Evolutionary conservation across 1,139 yeast species (phyloP).

Genomic region (Debaryomycetaceae sp.): DNA sequence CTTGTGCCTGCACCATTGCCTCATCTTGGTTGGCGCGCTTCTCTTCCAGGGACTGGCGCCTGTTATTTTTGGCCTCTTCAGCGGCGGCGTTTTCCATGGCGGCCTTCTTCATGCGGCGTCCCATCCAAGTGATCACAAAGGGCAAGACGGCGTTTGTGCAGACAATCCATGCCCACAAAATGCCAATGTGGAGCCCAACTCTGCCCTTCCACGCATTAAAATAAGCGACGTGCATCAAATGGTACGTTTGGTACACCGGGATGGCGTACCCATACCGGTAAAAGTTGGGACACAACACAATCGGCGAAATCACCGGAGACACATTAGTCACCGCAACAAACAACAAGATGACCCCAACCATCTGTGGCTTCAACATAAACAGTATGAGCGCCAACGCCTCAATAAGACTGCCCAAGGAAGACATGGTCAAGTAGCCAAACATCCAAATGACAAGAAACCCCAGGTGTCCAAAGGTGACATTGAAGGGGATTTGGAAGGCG

Average conservation of each 20-base stretch:
- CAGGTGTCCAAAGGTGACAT: conserved; percentile 35
- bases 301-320: conserved; percentile 45
- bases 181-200: conserved; percentile 44
- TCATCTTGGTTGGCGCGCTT: neutral
- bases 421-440: conserved; percentile 39
- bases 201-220: conserved; percentile 43
- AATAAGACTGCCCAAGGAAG: conserved; percentile 49
- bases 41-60: conserved; percentile 1
- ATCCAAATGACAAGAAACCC: conserved; percentile 51
- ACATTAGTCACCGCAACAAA: conserved; percentile 41
- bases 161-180: conserved; percentile 45
- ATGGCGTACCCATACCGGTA: conserved; percentile 50
- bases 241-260: conserved; percentile 47
- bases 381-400: conserved; percentile 38
- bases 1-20: no score
- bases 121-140: conserved; percentile 31
- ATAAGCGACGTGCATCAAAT: conserved; percentile 41
- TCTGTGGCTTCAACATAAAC: conserved; percentile 35
- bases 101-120: conserved; percentile 15
- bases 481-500: conserved; percentile 38
- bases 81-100: conserved; percentile 11
- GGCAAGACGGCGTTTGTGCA: conserved; percentile 37
- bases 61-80: conserved; percentile 5
- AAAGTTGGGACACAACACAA: conserved; percentile 40
- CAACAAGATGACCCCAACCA: conserved; percentile 46